Evolutionary conservation across 495 filamentous ascomycete species (phyloP), one percentile per base, ranked within the genome.

Genomic region (Evansstolkia leycettana): DNA sequence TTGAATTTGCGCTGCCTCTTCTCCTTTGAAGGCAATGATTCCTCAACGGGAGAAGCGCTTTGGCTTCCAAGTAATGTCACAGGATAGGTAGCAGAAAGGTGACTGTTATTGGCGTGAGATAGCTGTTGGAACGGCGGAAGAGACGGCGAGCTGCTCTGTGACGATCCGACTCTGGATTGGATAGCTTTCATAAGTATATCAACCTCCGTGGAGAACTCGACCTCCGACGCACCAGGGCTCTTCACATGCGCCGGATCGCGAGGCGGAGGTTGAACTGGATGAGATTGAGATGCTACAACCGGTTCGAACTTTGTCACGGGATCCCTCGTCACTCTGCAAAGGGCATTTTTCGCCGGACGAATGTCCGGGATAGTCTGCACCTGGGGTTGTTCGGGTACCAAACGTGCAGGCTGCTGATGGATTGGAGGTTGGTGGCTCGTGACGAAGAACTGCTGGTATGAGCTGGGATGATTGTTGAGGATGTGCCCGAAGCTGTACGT

Each of bases 181-280:
- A 96, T 93, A 5, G 82, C 73, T 55, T 83, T 88, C 84, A 94
- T 90, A 26, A 96, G 57, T n/a, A 76, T 75, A 52, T 96, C 89
- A 29, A 96, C 77, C 33, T 82, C 74, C 1, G 86, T 96, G 19
- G 74, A 72, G 57, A 88, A 90, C 30, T 74, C 64, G 30, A 75
- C 48, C 13, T 78, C 69, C 17, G 37, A 30, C 2, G 44, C 33
- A 1, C 34, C 37, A 6, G 37, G 31, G 31, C 43, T 50, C 41
- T 51, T 54, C 19, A 38, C 35, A 10, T 33, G 37, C 4, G 45
- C 18, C 15, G 23, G 33, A 14, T 33, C 31, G 18, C 39, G 43
- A 7, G 14, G 34, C 5, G 38, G 30, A 26, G n/a, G 32, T 19
- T 35, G 39, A 9, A 27, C 25, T 17, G 31, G 29, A 16, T 7